phyloP scores from a whole-genome alignment of 164 flowering plant species.

The Houttuynia cordata region DNA sequence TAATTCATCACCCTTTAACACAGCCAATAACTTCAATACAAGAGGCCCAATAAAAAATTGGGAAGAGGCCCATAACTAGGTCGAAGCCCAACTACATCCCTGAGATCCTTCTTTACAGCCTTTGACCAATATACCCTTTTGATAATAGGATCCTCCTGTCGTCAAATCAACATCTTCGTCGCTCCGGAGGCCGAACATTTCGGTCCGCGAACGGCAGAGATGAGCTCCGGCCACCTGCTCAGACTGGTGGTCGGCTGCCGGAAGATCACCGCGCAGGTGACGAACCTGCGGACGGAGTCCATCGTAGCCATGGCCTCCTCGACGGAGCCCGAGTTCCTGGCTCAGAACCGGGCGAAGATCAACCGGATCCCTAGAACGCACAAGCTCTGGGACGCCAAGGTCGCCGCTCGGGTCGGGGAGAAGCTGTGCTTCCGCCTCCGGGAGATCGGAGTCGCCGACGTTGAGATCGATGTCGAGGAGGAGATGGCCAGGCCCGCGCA shows the following conservation, averaged over 20 bases:
- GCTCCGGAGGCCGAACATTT: too few species aligned
- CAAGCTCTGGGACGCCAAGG: constrained; percentile 42
- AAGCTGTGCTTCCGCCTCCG: constrained; percentile 40
- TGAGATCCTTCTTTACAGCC: too few species aligned
- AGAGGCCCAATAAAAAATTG: too few species aligned
- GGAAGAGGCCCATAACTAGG: too few species aligned
- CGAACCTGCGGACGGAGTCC: constrained; percentile 28
- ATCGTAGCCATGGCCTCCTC: constrained; percentile 84
- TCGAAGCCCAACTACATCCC: too few species aligned
- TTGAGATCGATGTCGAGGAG: constrained; percentile 40
- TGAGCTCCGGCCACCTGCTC: constrained; percentile 25
- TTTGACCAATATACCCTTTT: too few species aligned
- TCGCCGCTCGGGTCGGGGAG: constrained; percentile 55
- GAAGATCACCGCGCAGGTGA: constrained; percentile 59
- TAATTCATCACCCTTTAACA: too few species aligned
- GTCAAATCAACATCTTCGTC: too few species aligned
- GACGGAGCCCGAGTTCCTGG: constrained; percentile 48
- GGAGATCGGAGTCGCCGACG: constrained; percentile 42
- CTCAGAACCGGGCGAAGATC: constrained; percentile 35
- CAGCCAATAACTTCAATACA: too few species aligned
- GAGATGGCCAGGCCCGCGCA: constrained; percentile 44
- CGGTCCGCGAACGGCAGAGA: background rate
- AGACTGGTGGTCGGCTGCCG: constrained; percentile 51
- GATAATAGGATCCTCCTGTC: too few species aligned
- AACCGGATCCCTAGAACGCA: constrained; percentile 37